Base-by-base conservation (phyloP, 192 early-diverging fungal genomes). In the Chytriomyces hyalinus region DNA sequence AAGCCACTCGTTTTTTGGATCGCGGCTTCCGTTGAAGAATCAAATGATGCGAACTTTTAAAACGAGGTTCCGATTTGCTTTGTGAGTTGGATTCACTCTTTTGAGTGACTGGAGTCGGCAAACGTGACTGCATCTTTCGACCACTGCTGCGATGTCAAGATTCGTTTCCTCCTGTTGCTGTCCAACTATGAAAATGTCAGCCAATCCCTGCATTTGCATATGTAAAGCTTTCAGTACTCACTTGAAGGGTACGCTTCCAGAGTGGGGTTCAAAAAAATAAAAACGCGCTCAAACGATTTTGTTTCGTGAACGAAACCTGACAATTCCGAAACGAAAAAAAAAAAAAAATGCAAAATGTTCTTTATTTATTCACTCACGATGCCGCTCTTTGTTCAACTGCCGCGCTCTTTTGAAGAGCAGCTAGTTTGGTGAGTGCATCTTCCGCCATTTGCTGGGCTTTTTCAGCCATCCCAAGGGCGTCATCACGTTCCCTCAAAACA, bases 11-110 rank as follows among this genome's bases (percentile, higher is more conserved):
- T 28, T 70, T 70, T 70, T 70, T 70, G 13, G 45, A 49, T 17
- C 69, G 47, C 20, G 69, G 69, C 24, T 70, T 70, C 53, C 69
- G 9, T 43, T 70, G 69, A 22, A 70, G 44, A n/a, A 70, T 45
- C 24, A 70, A 51, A 70, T 70, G 69, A 57, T 70, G 69, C 13
- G 69, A 70, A 22, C 57, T 70, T 70, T 70, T 70, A 26, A 70
- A 70, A 9, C 66, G 24, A 36, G 36, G 36, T 36, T 36, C 36
- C 0, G 36, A 36, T 36, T 36, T 36, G 36, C 36, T 36, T 36
- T 36, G 36, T 2, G 36, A 36, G 36, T 36, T 36, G 36, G 36
- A 36, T 36, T 36, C 36, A 36, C 36, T 36, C 36, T 36, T 36
- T 4, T 36, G 36, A 36, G 36, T 36, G 3, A 36, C 36, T 36